phyloP scores from a whole-genome alignment of 176 grass and related monocot genomes.

The Luzula sylvatica region DNA sequence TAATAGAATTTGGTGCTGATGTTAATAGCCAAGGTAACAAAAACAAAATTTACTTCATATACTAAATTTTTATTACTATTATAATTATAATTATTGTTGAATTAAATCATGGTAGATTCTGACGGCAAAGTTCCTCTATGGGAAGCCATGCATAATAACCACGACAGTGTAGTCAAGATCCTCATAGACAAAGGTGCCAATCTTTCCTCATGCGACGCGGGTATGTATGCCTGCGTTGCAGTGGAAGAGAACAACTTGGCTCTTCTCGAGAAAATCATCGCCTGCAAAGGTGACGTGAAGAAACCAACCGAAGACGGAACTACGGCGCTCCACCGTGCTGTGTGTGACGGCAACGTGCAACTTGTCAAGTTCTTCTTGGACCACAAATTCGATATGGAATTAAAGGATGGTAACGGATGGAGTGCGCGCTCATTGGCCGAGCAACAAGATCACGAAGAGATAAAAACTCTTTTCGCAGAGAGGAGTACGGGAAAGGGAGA shows the following conservation, averaged over 20 bases:
- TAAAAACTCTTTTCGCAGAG: slow-evolving; percentile 46
- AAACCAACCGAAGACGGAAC: slow-evolving; percentile 41
- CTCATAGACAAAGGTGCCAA: slow-evolving; percentile 43
- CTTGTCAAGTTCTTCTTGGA: slow-evolving; percentile 57
- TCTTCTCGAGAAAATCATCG: slow-evolving; percentile 46
- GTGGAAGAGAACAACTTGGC: slow-evolving; percentile 45
- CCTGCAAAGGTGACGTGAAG: slow-evolving; percentile 35
- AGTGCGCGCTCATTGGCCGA: slow-evolving; percentile 57
- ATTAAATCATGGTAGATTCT: slow-evolving; percentile 50
- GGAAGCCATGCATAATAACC: slow-evolving; percentile 62
- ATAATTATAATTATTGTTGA: too few species aligned
- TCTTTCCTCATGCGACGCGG: slow-evolving; percentile 51
- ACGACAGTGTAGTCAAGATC: slow-evolving; percentile 43
- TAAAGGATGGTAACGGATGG: slow-evolving; percentile 40
- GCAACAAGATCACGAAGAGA: slow-evolving; percentile 75
- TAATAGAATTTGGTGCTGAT: slow-evolving; percentile 74
- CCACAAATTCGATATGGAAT: slow-evolving; percentile 42
- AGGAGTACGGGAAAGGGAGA: background rate
- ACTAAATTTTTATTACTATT: background rate
- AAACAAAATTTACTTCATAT: too few species aligned
- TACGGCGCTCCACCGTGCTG: slow-evolving; percentile 60
- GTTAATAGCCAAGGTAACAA: slow-evolving; percentile 66
- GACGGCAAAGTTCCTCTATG: slow-evolving; percentile 77
- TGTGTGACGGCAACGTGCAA: slow-evolving; percentile 59
- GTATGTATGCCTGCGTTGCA: slow-evolving; percentile 43